Conservation (phyloP, 495 filamentous ascomycete species). For the Lophiostoma macrostomum region DNA sequence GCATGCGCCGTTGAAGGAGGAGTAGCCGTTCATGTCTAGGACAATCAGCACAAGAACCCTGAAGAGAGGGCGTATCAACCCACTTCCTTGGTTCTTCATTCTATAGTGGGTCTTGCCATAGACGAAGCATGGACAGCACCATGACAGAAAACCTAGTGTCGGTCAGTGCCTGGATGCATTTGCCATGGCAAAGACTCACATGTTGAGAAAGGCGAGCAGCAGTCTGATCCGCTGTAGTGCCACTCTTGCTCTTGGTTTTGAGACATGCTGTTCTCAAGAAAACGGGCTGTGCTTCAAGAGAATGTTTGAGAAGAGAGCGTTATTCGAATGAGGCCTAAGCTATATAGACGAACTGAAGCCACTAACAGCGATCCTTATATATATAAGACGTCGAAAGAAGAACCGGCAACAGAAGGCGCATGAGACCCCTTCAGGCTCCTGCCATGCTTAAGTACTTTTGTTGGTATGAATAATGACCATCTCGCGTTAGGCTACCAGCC, state of each 20-base stretch:
- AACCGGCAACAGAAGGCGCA: too few species aligned
- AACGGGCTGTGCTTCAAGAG: neutral
- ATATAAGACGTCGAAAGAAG: neutral
- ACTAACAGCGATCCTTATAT: neutral
- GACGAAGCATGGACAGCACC: slow-evolving; percentile 54
- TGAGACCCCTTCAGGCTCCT: too few species aligned
- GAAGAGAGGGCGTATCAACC: too few species aligned
- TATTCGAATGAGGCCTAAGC: too few species aligned
- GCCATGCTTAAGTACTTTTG: too few species aligned
- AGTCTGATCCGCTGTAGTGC: slow-evolving; percentile 23
- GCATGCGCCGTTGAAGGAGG: slow-evolving; percentile 46
- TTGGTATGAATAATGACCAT: too few species aligned
- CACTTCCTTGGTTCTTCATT: slow-evolving; percentile 44
- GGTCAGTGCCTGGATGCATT: neutral
- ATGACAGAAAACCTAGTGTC: slow-evolving; percentile 41
- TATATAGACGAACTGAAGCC: too few species aligned
- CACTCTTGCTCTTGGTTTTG: slow-evolving; percentile 24
- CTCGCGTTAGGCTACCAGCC: too few species aligned
- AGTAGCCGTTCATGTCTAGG: slow-evolving; percentile 46
- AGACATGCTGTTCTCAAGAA: slow-evolving; percentile 9
- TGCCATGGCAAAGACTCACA: slow-evolving; percentile 17
- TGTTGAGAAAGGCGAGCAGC: slow-evolving; percentile 30
- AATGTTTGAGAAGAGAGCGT: too few species aligned
- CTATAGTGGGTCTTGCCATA: slow-evolving; percentile 52
- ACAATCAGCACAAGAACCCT: too few species aligned